Base-by-base conservation (phyloP, 1,139 yeast genomes). In the Scheffersomyces illinoinensis region DNA sequence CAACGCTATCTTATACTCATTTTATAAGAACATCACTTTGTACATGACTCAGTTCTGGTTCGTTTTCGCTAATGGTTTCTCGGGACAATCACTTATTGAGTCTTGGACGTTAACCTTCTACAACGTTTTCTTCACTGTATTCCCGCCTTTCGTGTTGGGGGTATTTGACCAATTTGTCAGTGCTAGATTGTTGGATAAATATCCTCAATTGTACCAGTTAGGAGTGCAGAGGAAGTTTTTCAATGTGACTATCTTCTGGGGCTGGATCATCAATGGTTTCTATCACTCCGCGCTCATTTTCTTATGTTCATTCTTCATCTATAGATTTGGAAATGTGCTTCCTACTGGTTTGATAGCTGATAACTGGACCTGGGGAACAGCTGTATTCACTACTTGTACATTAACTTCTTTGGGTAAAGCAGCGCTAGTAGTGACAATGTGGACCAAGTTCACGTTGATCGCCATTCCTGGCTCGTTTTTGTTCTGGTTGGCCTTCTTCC, bases 31-130 rank as follows among this genome's bases (percentile, higher is more conserved):
- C 69, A 91, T 95, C 70, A 92, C 97, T 1, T 82, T 96, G 59
- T 95, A 93, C 75, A 91, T 95, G 97, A 92, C 98, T 2, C 99
- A 96, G 76, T 96, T 96, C 75, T 96, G 99, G 99, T 96, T 85
- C 74, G 98, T 93, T 39, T 95, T 95, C 71, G 84, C 88, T 60
- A 95, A 93, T 73, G 96, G 93, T 14, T 96, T 87, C 70, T 92
- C 98, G 26, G 99, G 99, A 26, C 97, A 95, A 75, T 92, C 97
- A 0, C 89, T 96, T 66, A 91, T 90, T 70, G 99, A 96, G 73
- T 93, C 98, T 0, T 96, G 99, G 99, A 92, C 98, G 0, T 86
- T 96, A 70, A 95, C 99, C 0, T 90, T 91, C 64, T 96, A 95
- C 79, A 96, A 96, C 69, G 97, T 96, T n/a, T 83, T 96, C 59